phyloP scores from a whole-genome alignment of 257 asterid genomes.

The Cruciata laevipes region DNA sequence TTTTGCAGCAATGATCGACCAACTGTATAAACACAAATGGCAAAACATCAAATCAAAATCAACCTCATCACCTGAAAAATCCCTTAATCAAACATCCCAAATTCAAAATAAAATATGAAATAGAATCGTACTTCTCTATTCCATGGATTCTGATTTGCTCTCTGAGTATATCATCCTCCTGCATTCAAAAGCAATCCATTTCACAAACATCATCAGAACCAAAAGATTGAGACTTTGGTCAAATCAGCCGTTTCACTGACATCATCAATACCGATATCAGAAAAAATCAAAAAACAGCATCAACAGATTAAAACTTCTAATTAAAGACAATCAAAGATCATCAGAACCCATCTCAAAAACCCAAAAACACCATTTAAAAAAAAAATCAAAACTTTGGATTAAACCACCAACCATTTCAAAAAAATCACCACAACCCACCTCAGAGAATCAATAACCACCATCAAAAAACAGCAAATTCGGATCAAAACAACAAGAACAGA shows the following conservation, averaged over 20 bases:
- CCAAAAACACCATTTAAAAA: not conserved
- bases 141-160: conserved; percentile 91
- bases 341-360: not conserved
- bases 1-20: conserved; percentile 88
- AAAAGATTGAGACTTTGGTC: conserved; percentile 7
- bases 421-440: not conserved
- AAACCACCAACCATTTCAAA: not conserved
- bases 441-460: not conserved
- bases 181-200: conserved; percentile 24
- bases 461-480: not conserved
- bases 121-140: conserved; percentile 61
- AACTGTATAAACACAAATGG: conserved; percentile 41
- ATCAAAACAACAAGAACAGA: conserved; percentile 26
- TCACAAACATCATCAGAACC: not conserved
- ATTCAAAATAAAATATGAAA: conserved; percentile 14
- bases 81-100: conserved; percentile 4
- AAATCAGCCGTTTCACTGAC: not conserved
- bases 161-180: conserved; percentile 96
- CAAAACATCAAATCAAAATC: conserved; percentile 18
- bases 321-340: not conserved
- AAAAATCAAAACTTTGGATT: not conserved
- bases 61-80: conserved; percentile 15
- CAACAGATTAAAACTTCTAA: not conserved
- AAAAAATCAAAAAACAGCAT: not conserved
- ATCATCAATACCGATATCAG: not conserved